Evolutionary conservation across 768 basidiomycete species (phyloP).

Genomic region (Pisolithus albus): DNA sequence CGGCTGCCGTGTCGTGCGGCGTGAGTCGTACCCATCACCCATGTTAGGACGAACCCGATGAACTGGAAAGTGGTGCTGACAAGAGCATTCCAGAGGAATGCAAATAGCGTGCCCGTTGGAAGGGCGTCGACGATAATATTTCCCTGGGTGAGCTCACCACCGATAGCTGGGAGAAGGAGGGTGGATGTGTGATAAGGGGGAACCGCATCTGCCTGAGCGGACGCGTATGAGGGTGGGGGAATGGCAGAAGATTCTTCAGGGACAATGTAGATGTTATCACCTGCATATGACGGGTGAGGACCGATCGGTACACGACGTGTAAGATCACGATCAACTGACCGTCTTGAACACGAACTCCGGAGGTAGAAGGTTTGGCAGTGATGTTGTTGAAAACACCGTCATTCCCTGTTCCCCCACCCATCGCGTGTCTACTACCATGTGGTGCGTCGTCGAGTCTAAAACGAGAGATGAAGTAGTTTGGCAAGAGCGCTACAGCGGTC

Average conservation of each 20-base stretch:
- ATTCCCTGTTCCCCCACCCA: constrained; percentile 66
- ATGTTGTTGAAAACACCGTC: constrained; percentile 96
- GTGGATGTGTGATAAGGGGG: constrained; percentile 98
- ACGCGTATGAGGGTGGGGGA: constrained; percentile 86
- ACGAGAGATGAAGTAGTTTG: constrained; percentile 41
- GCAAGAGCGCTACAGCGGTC: constrained; percentile 50
- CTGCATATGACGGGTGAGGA: constrained; percentile 28
- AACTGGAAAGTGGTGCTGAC: constrained; percentile 97
- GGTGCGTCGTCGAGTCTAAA: constrained; percentile 38
- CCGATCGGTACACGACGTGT: not conserved
- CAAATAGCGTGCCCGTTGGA: constrained; percentile 75
- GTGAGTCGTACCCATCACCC: constrained; percentile 89
- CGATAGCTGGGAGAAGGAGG: constrained; percentile 68
- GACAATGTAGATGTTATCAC: constrained; percentile 64
- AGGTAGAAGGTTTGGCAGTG: constrained; percentile 69
- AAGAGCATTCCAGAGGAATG: constrained; percentile 88
- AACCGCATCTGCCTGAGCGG: constrained; percentile 90
- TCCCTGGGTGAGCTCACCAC: constrained; percentile 39
- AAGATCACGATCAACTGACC: constrained; percentile 34
- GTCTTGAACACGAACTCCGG: constrained; percentile 51
- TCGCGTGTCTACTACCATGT: constrained; percentile 24
- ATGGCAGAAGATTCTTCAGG: constrained; percentile 82
- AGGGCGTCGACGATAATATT: constrained; percentile 89
- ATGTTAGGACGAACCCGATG: constrained; percentile 87
- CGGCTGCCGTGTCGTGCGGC: constrained; percentile 89